Evolutionary conservation across 345 rosid genomes (phyloP).

Genomic region (Salix caprea): DNA sequence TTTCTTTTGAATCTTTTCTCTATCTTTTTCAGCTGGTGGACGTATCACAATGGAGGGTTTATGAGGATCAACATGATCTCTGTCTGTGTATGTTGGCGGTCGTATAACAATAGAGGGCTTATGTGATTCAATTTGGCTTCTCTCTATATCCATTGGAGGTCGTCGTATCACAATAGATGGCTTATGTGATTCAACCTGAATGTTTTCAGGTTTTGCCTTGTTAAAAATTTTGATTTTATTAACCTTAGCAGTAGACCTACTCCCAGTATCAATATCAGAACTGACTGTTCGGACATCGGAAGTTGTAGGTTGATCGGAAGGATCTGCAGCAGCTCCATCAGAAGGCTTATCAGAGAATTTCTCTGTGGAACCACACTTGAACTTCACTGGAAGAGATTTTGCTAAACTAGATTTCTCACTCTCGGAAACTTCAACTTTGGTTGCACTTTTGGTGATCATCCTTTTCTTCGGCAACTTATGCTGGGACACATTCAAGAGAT

Average conservation of each 20-base stretch:
- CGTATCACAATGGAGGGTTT: slow-evolving; percentile 75
- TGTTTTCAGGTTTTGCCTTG: slow-evolving; percentile 57
- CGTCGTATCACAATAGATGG: slow-evolving; percentile 19
- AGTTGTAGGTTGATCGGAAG: slow-evolving; percentile 44
- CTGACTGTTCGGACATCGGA: slow-evolving; percentile 29
- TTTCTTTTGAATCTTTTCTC: slow-evolving; percentile 68
- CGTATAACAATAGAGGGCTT: slow-evolving; percentile 53
- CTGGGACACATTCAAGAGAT: slow-evolving; percentile 51
- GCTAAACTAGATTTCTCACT: slow-evolving; percentile 47
- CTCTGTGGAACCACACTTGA: slow-evolving; percentile 61
- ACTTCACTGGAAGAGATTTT: slow-evolving; percentile 66
- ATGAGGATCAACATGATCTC: slow-evolving; percentile 55
- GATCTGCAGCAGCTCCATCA: slow-evolving; percentile 42
- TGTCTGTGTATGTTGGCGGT: slow-evolving; percentile 55
- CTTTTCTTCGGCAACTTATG: slow-evolving; percentile 57
- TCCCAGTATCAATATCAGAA: slow-evolving; percentile 41
- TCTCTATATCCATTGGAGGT: slow-evolving; percentile 39
- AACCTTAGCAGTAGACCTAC: slow-evolving; percentile 46
- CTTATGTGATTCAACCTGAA: slow-evolving; percentile 31
- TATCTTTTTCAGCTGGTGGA: slow-evolving; percentile 66
- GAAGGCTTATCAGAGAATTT: slow-evolving; percentile 45
- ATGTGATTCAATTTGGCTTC: slow-evolving; percentile 50
- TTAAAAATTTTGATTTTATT: slow-evolving; percentile 70
- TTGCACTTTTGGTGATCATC: slow-evolving; percentile 40
- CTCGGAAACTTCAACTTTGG: slow-evolving; percentile 51